A percentile compares a stretch with the other conserved stretches of the same genome.
Conservation (phyloP, 106 monocot genomes). For the Alisma plantagoaquatica region DNA sequence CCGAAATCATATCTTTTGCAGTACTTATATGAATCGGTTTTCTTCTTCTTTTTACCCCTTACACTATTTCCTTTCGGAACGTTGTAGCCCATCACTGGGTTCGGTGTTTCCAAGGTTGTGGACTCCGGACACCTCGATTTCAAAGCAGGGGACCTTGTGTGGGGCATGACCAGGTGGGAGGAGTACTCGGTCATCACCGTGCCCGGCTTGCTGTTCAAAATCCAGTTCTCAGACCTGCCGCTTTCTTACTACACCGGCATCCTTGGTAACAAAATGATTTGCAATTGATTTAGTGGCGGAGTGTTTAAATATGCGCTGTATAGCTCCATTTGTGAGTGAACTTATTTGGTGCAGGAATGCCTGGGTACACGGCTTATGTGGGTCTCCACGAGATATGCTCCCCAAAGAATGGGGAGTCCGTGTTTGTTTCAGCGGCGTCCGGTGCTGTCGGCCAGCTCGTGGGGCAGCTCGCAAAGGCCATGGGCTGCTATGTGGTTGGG, state of each 20-base stretch:
- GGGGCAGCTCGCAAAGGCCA: constrained; percentile 17
- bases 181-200: too few relatives aligned
- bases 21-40: too few relatives aligned
- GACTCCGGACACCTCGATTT: too few relatives aligned
- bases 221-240: not conserved
- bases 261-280: not conserved
- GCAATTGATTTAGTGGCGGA: not conserved
- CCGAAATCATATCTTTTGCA: too few relatives aligned
- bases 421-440: constrained; percentile 17
- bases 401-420: constrained; percentile 14
- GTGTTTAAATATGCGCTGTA: not conserved
- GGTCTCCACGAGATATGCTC: constrained; percentile 18
- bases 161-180: too few relatives aligned
- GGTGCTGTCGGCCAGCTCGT: constrained; percentile 26
- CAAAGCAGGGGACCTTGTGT: too few relatives aligned
- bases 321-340: not conserved
- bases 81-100: too few relatives aligned
- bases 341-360: constrained; percentile 9
- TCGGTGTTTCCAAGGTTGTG: too few relatives aligned
- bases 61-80: too few relatives aligned
- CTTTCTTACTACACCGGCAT: constrained; percentile 5
- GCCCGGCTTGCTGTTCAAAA: not conserved
- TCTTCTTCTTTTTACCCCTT: too few relatives aligned
- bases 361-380: constrained; percentile 10
- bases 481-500: constrained; percentile 24